Percentiles rank a stretch among this genome's conserved stretches.
Evolutionary conservation across 164 flowering plant genomes (phyloP).

Genomic region (Liriodendron chinense): DNA sequence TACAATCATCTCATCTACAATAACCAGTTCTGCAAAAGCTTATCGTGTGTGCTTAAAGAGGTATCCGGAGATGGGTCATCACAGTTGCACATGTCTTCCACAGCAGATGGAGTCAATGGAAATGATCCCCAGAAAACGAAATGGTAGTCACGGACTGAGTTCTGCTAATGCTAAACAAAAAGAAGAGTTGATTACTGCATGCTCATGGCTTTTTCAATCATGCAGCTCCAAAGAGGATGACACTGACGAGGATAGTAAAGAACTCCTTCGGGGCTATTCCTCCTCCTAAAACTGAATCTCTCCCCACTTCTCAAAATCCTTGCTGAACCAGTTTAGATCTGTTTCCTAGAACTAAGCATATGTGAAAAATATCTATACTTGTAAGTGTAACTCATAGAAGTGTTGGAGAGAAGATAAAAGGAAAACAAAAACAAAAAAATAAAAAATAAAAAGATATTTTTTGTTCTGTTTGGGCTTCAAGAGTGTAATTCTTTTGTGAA

Average conservation of each 20-base stretch:
- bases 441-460: background rate
- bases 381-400: background rate
- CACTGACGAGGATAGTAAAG: conserved; percentile 10
- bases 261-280: conserved; percentile 24
- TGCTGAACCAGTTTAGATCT: background rate
- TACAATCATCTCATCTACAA: background rate
- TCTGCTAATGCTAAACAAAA: background rate
- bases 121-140: conserved; percentile 13
- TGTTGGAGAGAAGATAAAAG: background rate
- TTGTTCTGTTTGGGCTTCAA: background rate
- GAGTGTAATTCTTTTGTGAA: background rate
- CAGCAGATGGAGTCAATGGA: conserved; percentile 4
- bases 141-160: conserved; percentile 23
- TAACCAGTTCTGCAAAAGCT: conserved; percentile 64
- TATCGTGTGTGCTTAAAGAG: conserved; percentile 52
- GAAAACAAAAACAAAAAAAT: no score
- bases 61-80: conserved; percentile 19
- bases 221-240: conserved; percentile 33
- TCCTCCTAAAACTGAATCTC: conserved; percentile 21
- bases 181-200: background rate
- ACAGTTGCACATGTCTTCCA: conserved; percentile 2
- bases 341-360: background rate
- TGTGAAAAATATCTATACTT: background rate
- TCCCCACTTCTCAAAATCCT: background rate
- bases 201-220: conserved; percentile 17